phyloP scores from a whole-genome alignment of 805 yeast species.

The Teunomyces stri region DNA sequence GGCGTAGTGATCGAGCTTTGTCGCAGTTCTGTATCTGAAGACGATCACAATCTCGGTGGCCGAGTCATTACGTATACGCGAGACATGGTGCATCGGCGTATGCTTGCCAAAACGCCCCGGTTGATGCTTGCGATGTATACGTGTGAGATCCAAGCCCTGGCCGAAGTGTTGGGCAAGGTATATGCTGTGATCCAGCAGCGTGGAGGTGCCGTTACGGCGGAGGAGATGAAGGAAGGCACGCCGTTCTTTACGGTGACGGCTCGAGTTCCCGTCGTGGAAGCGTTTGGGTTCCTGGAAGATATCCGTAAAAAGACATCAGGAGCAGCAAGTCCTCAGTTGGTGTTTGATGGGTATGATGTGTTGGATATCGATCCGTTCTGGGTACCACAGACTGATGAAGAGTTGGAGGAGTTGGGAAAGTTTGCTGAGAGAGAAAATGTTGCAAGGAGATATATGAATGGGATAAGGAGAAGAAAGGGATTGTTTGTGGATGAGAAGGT shows the following conservation, averaged over 20 bases:
- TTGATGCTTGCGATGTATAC: constrained; percentile 88
- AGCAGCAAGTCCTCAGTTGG: constrained; percentile 94
- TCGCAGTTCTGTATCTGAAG: constrained; percentile 22
- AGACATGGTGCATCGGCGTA: constrained; percentile 61
- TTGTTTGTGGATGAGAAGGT: constrained; percentile 86
- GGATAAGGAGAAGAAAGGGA: constrained; percentile 82
- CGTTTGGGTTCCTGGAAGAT: constrained; percentile 95
- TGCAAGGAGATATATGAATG: constrained; percentile 83
- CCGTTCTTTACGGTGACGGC: constrained; percentile 91
- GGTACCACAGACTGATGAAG: constrained; percentile 98
- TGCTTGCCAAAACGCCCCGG: constrained; percentile 84
- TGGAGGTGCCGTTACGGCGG: constrained; percentile 80
- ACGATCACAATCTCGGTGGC: constrained; percentile 45
- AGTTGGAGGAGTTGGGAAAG: constrained; percentile 89
- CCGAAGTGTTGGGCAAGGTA: constrained; percentile 93
- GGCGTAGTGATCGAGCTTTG: constrained; percentile 61
- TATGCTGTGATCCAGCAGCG: constrained; percentile 90
- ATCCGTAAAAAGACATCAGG: constrained; percentile 92
- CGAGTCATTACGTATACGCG: constrained; percentile 71
- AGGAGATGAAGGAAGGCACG: constrained; percentile 97
- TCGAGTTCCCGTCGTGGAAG: constrained; percentile 87
- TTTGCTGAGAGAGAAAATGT: constrained; percentile 88
- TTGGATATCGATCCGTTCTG: constrained; percentile 95
- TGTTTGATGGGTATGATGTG: constrained; percentile 83
- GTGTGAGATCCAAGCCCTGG: constrained; percentile 92